phyloP scores from a whole-genome alignment of 2,329 filamentous ascomycete species.

The Colletotrichum theobromicola region DNA sequence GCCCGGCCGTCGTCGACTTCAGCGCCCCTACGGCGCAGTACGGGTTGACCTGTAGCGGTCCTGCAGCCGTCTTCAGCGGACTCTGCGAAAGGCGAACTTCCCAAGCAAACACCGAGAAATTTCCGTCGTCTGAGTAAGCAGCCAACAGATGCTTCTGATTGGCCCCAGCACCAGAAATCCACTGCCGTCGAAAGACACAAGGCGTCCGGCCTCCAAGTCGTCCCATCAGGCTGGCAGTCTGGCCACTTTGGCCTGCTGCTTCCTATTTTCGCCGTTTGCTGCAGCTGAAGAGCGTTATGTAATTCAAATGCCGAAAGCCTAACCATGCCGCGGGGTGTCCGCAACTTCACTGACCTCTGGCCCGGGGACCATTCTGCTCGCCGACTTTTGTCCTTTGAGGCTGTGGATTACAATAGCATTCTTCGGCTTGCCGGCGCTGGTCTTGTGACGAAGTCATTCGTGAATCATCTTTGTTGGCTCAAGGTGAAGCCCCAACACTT shows the following conservation, averaged over 20 bases:
- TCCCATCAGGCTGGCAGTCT: not conserved
- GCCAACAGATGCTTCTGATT: not conserved
- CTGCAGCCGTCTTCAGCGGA: not conserved
- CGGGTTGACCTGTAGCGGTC: not conserved
- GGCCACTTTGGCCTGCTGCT: not conserved
- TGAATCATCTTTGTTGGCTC: not conserved
- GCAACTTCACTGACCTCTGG: not conserved
- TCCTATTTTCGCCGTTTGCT: constrained; percentile 24
- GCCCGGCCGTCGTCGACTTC: not conserved
- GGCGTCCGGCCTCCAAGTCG: not conserved
- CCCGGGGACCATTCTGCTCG: not conserved
- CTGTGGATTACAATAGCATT: not conserved
- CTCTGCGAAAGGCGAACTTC: constrained; percentile 19
- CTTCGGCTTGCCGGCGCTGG: not conserved
- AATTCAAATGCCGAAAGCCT: constrained; percentile 19
- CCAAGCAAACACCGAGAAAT: constrained; percentile 33
- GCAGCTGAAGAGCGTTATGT: not conserved
- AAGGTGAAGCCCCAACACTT: not conserved
- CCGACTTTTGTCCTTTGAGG: not conserved
- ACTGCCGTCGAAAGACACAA: not conserved
- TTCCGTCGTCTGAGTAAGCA: constrained; percentile 25
- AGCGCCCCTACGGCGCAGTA: not conserved
- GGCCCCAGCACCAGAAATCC: not conserved
- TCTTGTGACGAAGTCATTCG: not conserved
- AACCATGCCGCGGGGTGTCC: not conserved